phyloP scores from a whole-genome alignment of 768 basidiomycete species.

The Myochromella boudieri region DNA sequence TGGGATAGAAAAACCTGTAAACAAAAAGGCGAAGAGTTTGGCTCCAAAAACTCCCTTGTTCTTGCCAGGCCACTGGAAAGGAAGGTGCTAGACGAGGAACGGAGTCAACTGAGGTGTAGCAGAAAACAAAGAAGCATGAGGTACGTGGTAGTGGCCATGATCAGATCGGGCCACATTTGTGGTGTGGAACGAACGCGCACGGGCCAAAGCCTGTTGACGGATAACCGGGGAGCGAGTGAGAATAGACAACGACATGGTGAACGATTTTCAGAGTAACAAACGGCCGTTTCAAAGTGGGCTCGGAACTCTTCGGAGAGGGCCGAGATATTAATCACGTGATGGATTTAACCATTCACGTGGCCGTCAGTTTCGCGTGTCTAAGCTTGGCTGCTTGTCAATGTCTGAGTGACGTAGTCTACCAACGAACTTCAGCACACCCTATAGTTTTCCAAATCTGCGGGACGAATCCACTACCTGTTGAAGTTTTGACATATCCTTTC shows the following conservation, averaged over 20 bases:
- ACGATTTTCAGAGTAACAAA: no score
- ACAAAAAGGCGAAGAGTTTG: slow-evolving; percentile 49
- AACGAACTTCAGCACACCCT: no score
- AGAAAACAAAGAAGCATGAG: slow-evolving; percentile 14
- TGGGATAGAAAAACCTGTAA: slow-evolving; percentile 63
- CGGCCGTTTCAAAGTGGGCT: no score
- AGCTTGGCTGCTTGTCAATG: no score
- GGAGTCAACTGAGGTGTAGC: slow-evolving; percentile 7
- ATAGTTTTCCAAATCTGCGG: no score
- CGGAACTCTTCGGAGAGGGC: not conserved
- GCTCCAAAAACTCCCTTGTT: slow-evolving; percentile 49
- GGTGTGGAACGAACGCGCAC: slow-evolving; percentile 37
- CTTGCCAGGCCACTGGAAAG: slow-evolving; percentile 52
- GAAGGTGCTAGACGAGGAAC: slow-evolving; percentile 44
- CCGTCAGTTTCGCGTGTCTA: no score
- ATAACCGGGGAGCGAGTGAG: slow-evolving; percentile 39
- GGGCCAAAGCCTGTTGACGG: slow-evolving; percentile 37
- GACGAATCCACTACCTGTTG: no score
- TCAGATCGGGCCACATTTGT: slow-evolving; percentile 43
- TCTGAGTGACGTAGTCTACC: no score
- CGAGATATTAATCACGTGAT: not conserved
- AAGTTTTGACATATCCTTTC: no score
- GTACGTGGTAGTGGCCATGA: slow-evolving; percentile 60
- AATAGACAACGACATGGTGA: slow-evolving; percentile 40
- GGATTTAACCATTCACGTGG: not conserved